These are phyloP conservation scores for Tetrapyrgos nigripes DNA, from an alignment of 1,284 basidiomycete genomes.

Conservation along the genomic window DNA sequence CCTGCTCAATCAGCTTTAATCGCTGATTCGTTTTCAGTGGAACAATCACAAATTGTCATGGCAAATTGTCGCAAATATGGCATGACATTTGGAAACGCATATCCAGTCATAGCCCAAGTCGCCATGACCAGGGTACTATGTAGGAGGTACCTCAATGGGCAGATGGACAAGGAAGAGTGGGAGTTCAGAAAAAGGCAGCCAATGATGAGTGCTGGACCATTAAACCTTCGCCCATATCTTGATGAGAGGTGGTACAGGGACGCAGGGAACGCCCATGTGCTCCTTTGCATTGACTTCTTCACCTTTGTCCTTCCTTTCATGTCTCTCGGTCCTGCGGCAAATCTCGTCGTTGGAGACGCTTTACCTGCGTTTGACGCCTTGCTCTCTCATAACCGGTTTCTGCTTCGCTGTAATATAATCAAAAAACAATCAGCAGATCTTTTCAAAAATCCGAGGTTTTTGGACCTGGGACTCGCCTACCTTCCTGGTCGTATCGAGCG, in stretches of 20 bases:
- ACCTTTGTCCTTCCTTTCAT: conserved; percentile 55
- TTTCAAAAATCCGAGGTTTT: conserved; percentile 53
- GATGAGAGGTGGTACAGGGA: conserved; percentile 51
- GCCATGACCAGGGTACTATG: conserved; percentile 59
- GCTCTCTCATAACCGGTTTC: conserved; percentile 52
- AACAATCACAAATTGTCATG: conserved; percentile 35
- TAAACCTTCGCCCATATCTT: conserved; percentile 60
- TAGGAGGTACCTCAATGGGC: conserved; percentile 50
- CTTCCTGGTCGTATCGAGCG: conserved; percentile 33
- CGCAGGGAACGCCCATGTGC: conserved; percentile 53
- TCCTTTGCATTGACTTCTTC: conserved; percentile 51
- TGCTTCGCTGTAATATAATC: conserved; percentile 46
- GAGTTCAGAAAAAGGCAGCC: conserved; percentile 55
- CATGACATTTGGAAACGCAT: conserved; percentile 59
- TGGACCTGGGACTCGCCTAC: conserved; percentile 46
- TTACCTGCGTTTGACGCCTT: conserved; percentile 49
- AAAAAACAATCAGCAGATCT: conserved; percentile 41
- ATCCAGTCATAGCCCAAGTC: conserved; percentile 58
- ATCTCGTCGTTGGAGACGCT: conserved; percentile 35
- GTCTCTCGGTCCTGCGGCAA: conserved; percentile 46
- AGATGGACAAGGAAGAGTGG: conserved; percentile 60
- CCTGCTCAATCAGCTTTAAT: conserved; percentile 41
- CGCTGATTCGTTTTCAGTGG: conserved; percentile 30
- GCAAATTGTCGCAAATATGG: conserved; percentile 45
- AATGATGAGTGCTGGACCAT: conserved; percentile 53